phyloP scores from a whole-genome alignment of 1,139 yeast genomes.

The Kodamaea plutei region DNA sequence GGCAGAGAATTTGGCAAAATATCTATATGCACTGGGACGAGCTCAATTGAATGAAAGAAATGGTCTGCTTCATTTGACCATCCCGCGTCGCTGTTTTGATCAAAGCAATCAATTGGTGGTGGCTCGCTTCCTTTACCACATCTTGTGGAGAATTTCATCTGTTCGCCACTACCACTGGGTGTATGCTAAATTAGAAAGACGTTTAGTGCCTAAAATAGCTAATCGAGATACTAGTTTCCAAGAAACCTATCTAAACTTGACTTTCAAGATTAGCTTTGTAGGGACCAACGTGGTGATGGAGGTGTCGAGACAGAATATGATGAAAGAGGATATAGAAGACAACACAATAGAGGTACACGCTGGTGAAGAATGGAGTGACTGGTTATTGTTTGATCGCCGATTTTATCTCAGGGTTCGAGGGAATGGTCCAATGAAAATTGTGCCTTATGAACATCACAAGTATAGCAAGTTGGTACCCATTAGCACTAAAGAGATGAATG shows the following conservation, averaged over 20 bases:
- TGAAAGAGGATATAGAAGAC: slow-evolving; percentile 15
- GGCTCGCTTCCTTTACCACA: slow-evolving; percentile 30
- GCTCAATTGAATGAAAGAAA: slow-evolving; percentile 6
- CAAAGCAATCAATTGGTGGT: slow-evolving; percentile 20
- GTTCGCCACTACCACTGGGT: slow-evolving; percentile 42
- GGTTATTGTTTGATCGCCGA: slow-evolving; percentile 25
- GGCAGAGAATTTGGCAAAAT: not conserved
- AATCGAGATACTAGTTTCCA: not conserved
- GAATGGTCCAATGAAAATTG: slow-evolving; percentile 10
- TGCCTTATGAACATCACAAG: slow-evolving; percentile 23
- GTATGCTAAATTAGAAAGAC: slow-evolving; percentile 40
- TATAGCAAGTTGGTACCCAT: slow-evolving; percentile 4
- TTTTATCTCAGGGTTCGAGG: slow-evolving; percentile 28
- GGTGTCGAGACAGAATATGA: slow-evolving; percentile 23
- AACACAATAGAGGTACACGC: slow-evolving; percentile 3
- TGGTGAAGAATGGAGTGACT: slow-evolving; percentile 17
- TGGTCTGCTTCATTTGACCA: slow-evolving; percentile 7
- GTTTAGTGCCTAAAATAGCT: slow-evolving; percentile 23
- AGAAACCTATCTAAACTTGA: slow-evolving; percentile 19
- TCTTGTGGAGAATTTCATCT: slow-evolving; percentile 35
- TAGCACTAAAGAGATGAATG: slow-evolving; percentile 5
- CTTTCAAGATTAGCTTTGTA: slow-evolving; percentile 14
- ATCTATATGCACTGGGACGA: not conserved
- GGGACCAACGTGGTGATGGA: slow-evolving; percentile 8
- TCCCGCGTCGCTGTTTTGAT: slow-evolving; percentile 8